A percentile compares a stretch with the other conserved stretches of the same genome.
Conservation (phyloP, 2,329 filamentous ascomycete species). For the Diaporthe vexans region DNA sequence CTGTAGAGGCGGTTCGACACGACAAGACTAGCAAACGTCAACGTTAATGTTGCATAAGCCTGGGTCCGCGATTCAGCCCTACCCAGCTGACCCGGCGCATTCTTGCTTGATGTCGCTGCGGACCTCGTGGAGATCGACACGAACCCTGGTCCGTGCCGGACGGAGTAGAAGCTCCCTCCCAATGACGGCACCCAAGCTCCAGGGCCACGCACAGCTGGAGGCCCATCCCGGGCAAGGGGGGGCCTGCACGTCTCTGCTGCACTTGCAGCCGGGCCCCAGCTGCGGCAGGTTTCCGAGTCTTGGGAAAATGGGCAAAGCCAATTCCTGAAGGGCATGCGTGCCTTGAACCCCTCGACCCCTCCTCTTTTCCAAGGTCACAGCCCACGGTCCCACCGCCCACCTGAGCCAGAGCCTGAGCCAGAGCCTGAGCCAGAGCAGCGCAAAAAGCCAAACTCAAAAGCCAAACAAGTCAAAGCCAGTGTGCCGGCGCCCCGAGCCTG, state of each 20-base stretch:
- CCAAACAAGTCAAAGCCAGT: background rate
- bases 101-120: background rate
- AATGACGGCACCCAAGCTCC: background rate
- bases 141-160: background rate
- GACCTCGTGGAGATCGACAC: slow-evolving; percentile 32
- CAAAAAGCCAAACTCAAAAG: slow-evolving; percentile 6
- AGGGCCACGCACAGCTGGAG: slow-evolving; percentile 10
- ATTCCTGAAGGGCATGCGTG: slow-evolving; percentile 1
- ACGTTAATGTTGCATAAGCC: slow-evolving; percentile 9
- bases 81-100: slow-evolving; percentile 7
- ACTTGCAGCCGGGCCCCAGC: background rate
- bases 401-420: background rate
- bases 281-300: slow-evolving; percentile 28
- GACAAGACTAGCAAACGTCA: slow-evolving; percentile 10
- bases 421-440: background rate
- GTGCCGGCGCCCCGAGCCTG: background rate
- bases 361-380: slow-evolving; percentile 28
- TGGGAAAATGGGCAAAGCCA: slow-evolving; percentile 12
- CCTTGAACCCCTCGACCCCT: background rate
- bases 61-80: slow-evolving; percentile 14
- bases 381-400: slow-evolving; percentile 22
- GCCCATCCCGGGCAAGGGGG: background rate
- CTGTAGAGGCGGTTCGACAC: background rate
- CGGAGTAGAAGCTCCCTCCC: slow-evolving; percentile 32
- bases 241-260: background rate